Base-by-base conservation (phyloP, 305 asterid species). In the Fraxinus nigra region DNA sequence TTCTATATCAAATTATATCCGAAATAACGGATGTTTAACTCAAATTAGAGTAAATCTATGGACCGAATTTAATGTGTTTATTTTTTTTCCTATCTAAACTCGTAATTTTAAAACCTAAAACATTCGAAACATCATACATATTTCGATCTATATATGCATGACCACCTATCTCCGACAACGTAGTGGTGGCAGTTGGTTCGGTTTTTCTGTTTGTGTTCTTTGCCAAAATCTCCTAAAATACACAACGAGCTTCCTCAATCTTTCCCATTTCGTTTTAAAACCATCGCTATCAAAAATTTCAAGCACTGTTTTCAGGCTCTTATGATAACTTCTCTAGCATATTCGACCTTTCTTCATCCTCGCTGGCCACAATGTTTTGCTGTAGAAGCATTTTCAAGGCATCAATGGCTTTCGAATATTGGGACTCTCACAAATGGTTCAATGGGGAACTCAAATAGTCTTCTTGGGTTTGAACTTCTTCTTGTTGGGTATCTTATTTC, bases 201-300 rank as follows among this genome's bases (percentile, higher is more conserved):
- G 43, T 37, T 37, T 37, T 37, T 37, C 9, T 7, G 43, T 37
- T 7, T 37, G 43, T 37, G 51, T 86, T 86, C 20, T 46, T 67
- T 1, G 89, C 75, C 37, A 94, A 78, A 8, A 94, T 87, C 26
- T 89, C 92, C 75, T 94, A 97, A 54, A 90, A 92, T 4, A 86
- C 89, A 2, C 76, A 83, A 65, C 94, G 84, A 0, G 97, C 91
- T 65, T 94, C 95, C 48, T 84, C 82, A 13, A 86, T 1, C 56
- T 84, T 89, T 32, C 93, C 97, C 92, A 91, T 69, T 78, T 94
- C 95, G 32, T 88, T 91, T 85, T 8, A 88, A 77, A 26, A 94
- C 79, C 77, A 97, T 88, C 0, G 97, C 98, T 65, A 72, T 87
- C 73, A 92, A 38, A 80, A 94, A 88, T 82, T 86, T 93, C 98